phyloP scores from a whole-genome alignment of 2,329 filamentous ascomycete genomes.

The Aspergillus brasiliensis region DNA sequence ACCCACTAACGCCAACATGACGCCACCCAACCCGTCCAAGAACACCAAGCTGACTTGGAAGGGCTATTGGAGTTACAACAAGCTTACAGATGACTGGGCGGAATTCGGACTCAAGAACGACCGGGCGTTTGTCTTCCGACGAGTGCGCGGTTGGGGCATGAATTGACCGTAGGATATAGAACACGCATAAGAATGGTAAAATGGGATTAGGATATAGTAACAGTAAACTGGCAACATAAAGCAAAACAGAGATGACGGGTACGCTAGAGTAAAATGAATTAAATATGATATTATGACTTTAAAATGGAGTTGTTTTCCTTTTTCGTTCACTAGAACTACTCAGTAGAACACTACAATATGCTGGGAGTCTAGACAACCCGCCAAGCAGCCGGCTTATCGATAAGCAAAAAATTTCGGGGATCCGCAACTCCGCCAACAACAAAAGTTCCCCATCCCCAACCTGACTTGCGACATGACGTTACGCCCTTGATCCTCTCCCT shows the following conservation, averaged over 20 bases:
- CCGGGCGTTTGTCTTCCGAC: conserved; percentile 61
- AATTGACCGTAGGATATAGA: conserved; percentile 18
- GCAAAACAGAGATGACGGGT: background rate
- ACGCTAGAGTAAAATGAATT: background rate
- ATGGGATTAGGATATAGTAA: background rate
- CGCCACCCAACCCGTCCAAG: conserved; percentile 52
- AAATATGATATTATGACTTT: background rate
- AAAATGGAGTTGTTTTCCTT: background rate
- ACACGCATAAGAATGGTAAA: background rate
- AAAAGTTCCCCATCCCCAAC: background rate
- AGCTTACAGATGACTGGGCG: conserved; percentile 84
- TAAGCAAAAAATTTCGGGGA: conserved; percentile 33
- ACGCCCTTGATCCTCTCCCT: background rate
- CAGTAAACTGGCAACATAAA: background rate
- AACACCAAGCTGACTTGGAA: conserved; percentile 91
- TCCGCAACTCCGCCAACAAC: conserved; percentile 5
- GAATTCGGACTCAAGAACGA: conserved; percentile 72
- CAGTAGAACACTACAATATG: no score
- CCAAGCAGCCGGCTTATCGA: conserved; percentile 31
- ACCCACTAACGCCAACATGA: conserved; percentile 43
- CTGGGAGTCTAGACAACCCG: background rate
- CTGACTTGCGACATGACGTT: conserved; percentile 1
- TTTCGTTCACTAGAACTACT: background rate
- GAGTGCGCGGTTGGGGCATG: conserved; percentile 62
- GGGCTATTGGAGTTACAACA: conserved; percentile 88